These are phyloP conservation scores for Zopfochytrium polystomum DNA, from an alignment of 371 early-diverging fungal species.

Conservation along the genomic window DNA sequence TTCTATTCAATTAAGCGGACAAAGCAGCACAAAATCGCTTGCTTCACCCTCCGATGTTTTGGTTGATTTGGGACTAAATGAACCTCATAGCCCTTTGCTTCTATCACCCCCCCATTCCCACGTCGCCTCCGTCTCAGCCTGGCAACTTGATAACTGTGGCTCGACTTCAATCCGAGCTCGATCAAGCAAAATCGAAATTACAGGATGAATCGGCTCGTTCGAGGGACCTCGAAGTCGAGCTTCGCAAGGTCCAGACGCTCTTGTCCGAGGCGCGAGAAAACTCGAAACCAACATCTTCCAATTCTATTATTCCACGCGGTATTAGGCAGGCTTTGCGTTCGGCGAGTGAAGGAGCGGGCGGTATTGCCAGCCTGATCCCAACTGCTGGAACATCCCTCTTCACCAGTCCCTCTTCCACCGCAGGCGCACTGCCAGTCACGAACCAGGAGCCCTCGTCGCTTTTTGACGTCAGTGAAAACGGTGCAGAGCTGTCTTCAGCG, in stretches of 20 bases:
- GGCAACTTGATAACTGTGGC: background rate
- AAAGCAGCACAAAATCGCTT: background rate
- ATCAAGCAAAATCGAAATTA: background rate
- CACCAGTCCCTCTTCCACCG: too few species aligned
- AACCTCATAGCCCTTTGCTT: background rate
- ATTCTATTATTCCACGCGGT: too few species aligned
- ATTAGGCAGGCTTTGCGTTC: too few species aligned
- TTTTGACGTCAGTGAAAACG: background rate
- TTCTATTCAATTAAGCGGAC: too few species aligned
- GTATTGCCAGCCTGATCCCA: too few species aligned
- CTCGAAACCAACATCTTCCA: too few species aligned
- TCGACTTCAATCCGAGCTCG: background rate
- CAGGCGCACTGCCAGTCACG: too few species aligned
- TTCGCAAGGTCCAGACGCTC: background rate
- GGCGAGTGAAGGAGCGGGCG: too few species aligned
- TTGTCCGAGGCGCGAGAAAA: background rate
- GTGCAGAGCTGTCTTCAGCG: background rate
- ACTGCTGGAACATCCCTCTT: too few species aligned
- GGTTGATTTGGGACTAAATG: background rate
- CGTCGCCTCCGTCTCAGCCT: background rate
- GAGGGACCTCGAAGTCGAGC: background rate
- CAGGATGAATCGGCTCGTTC: background rate
- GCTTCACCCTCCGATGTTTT: background rate
- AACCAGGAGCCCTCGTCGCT: background rate
- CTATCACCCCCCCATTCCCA: too few species aligned